These are phyloP conservation scores for Kernera saxatilis DNA, from an alignment of 345 rosid species.

Conservation along the genomic window DNA sequence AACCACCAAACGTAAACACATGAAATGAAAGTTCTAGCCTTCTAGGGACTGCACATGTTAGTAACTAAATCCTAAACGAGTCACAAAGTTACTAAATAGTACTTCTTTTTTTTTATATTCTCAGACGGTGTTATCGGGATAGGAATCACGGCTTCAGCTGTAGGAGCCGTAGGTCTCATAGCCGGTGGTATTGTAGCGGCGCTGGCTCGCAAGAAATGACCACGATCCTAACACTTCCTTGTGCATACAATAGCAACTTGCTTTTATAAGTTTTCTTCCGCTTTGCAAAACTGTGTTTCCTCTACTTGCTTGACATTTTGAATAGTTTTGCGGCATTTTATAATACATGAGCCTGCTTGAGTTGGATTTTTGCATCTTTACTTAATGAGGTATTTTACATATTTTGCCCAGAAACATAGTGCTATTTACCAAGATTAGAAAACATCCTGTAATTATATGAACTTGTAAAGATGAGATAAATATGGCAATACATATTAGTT, in stretches of 20 bases:
- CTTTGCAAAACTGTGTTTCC: background rate
- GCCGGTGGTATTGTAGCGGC: conserved; percentile 88
- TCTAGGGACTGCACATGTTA: background rate
- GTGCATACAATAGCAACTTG: conserved; percentile 21
- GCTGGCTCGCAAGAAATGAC: conserved; percentile 63
- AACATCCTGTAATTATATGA: too few species aligned
- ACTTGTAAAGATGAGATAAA: too few species aligned
- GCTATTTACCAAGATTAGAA: too few species aligned
- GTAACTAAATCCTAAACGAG: background rate
- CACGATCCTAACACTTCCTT: background rate
- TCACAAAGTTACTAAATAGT: background rate
- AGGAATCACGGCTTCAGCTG: conserved; percentile 78
- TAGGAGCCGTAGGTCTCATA: conserved; percentile 76
- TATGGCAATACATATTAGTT: too few species aligned
- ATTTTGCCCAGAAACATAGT: background rate
- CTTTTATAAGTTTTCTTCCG: background rate
- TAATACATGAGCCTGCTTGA: background rate
- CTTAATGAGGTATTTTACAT: background rate
- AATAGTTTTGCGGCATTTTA: conserved; percentile 1
- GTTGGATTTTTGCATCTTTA: background rate
- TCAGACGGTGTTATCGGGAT: conserved; percentile 94
- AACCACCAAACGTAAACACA: background rate
- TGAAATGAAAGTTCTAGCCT: background rate
- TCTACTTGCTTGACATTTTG: background rate
- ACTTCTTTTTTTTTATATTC: background rate